A percentile compares a stretch with the other conserved stretches of the same genome.
phyloP scores from a whole-genome alignment of 768 basidiomycete genomes.

The Cystofilobasidium macerans region DNA sequence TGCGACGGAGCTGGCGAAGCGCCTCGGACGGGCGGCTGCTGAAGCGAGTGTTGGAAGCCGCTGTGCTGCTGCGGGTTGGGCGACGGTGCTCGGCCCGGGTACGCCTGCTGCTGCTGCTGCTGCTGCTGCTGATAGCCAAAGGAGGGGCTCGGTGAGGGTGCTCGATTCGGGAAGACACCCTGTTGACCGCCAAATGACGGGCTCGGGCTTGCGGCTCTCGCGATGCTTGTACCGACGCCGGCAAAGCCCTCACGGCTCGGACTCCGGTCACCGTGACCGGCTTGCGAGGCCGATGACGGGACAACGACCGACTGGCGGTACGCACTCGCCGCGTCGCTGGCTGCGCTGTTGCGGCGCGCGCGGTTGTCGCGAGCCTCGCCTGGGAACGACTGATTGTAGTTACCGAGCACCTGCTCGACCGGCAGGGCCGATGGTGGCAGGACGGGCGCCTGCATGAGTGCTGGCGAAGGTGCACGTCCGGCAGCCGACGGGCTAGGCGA shows the following conservation, averaged over 20 bases:
- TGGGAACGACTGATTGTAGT: constrained; percentile 76
- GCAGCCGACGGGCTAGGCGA: constrained; percentile 62
- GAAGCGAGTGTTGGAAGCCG: constrained; percentile 21
- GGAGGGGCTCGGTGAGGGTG: constrained; percentile 11
- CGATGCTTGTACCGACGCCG: background rate
- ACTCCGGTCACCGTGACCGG: constrained; percentile 29
- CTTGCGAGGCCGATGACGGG: constrained; percentile 65
- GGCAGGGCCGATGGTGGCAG: constrained; percentile 40
- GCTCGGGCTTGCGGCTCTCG: background rate
- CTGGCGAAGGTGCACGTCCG: constrained; percentile 31
- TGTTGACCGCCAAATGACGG: background rate
- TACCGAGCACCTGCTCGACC: constrained; percentile 59
- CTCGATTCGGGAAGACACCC: background rate
- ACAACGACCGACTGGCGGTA: background rate
- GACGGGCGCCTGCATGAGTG: constrained; percentile 57
- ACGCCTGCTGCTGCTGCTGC: constrained; percentile 26
- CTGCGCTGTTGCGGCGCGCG: background rate
- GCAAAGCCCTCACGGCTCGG: constrained; percentile 43
- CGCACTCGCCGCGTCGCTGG: background rate
- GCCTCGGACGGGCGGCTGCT: constrained; percentile 34
- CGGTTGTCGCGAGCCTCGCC: constrained; percentile 47
- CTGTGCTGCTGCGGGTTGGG: constrained; percentile 28
- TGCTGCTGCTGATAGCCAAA: constrained; percentile 12
- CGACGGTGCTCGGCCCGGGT: constrained; percentile 31
- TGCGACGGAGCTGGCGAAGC: constrained; percentile 40